phyloP scores from a whole-genome alignment of 768 basidiomycete species.

The Suillus subalutaceus region DNA sequence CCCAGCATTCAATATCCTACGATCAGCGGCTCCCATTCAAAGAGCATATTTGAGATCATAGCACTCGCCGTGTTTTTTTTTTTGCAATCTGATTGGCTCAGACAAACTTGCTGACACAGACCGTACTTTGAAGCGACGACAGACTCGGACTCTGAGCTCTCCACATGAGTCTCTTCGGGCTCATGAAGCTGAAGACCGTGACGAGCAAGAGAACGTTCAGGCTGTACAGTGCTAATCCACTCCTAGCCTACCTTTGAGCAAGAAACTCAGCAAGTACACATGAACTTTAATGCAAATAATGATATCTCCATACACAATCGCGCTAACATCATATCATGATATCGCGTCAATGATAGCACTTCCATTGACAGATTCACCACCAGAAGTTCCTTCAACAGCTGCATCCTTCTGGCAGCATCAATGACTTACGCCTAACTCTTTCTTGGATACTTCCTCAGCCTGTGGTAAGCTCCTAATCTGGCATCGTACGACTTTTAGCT shows the following conservation, averaged over 20 bases:
- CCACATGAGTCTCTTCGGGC: background rate
- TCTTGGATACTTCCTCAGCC: background rate
- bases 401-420: background rate
- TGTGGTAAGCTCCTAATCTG: background rate
- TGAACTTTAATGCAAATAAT: background rate
- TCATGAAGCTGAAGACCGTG: no score
- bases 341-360: background rate
- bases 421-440: background rate
- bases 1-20: background rate
- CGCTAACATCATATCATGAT: background rate
- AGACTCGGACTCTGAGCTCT: background rate
- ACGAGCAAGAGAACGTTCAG: background rate
- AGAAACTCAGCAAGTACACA: background rate
- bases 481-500: background rate
- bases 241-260: background rate
- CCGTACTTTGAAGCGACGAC: no score
- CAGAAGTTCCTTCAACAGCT: background rate
- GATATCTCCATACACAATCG: background rate
- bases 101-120: background rate
- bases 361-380: background rate
- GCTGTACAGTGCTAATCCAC: background rate
- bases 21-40: background rate
- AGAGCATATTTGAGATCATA: background rate
- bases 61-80: background rate
- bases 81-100: background rate